Percentiles rank a stretch among this genome's conserved stretches.
These are phyloP conservation scores for Coemansia furcata DNA, from an alignment of 192 early-diverging fungal genomes.

Conservation along the genomic window DNA sequence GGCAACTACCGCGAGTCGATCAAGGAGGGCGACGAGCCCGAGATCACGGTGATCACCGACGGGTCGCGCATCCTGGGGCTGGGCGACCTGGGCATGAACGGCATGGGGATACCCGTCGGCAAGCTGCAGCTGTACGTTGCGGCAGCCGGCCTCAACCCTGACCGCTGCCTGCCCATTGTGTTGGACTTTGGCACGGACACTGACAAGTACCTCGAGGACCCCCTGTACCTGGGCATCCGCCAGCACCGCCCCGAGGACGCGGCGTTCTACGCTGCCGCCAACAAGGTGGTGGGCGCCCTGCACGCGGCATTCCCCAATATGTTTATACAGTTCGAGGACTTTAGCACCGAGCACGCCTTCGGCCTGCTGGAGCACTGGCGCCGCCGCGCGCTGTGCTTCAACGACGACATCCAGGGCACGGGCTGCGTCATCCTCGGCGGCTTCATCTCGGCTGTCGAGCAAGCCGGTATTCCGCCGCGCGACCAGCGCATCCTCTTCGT, in stretches of 20 bases:
- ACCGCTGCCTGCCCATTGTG: conserved; percentile 83
- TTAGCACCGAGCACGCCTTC: conserved; percentile 90
- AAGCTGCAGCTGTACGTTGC: conserved; percentile 87
- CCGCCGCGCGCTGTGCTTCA: conserved; percentile 79
- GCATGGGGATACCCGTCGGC: conserved; percentile 89
- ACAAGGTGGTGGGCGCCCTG: conserved; percentile 72
- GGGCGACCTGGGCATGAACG: conserved; percentile 88
- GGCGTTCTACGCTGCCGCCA: conserved; percentile 73
- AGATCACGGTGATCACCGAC: conserved; percentile 92
- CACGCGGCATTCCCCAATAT: conserved; percentile 70
- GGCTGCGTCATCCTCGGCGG: conserved; percentile 93
- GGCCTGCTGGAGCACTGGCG: conserved; percentile 78
- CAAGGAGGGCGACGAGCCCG: conserved; percentile 57
- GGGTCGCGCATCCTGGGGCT: conserved; percentile 90
- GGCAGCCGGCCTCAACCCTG: conserved; percentile 80
- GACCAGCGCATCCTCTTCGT: conserved; percentile 91
- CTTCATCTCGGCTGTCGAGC: conserved; percentile 82
- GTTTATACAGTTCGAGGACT: conserved; percentile 97
- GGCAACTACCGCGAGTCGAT: conserved; percentile 68
- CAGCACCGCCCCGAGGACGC: conserved; percentile 59
- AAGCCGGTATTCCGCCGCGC: conserved; percentile 60
- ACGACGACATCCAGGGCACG: conserved; percentile 70
- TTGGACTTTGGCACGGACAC: conserved; percentile 89
- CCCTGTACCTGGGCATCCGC: conserved; percentile 78
- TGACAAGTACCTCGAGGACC: conserved; percentile 70